Evolutionary conservation across 2,329 filamentous ascomycete genomes (phyloP).

Genomic region (Basipetospora chlamydospora): DNA sequence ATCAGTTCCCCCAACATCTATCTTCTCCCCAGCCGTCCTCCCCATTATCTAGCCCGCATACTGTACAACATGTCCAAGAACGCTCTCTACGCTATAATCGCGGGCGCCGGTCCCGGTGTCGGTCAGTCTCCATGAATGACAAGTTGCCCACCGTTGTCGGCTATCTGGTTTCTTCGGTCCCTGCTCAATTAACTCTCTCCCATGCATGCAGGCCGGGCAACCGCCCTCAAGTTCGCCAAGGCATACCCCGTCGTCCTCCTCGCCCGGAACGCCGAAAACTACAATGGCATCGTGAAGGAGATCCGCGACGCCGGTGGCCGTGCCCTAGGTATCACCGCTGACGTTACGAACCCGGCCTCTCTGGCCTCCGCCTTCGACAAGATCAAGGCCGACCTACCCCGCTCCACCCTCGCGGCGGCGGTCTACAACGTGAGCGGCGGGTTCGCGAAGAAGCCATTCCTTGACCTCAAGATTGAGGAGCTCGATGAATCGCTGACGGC

Average conservation of each 20-base stretch:
- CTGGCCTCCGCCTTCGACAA: conserved; percentile 45
- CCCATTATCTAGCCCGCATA: too few species aligned
- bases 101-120: conserved; percentile 59
- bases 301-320: conserved; percentile 54
- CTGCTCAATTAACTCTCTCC: background rate
- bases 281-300: conserved; percentile 49
- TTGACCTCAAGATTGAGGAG: conserved; percentile 38
- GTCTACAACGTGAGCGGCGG: conserved; percentile 53
- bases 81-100: conserved; percentile 48
- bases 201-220: conserved; percentile 23
- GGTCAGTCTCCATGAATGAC: conserved; percentile 14
- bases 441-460: conserved; percentile 39
- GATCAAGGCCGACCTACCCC: conserved; percentile 44
- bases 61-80: conserved; percentile 21
- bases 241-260: conserved; percentile 61
- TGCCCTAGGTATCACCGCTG: conserved; percentile 53
- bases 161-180: too few species aligned
- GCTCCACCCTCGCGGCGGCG: conserved; percentile 44
- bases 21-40: too few species aligned
- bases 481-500: conserved; percentile 29
- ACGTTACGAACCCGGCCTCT: conserved; percentile 23
- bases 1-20: too few species aligned
- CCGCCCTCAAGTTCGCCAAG: conserved; percentile 44
- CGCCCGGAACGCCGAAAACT: conserved; percentile 53
- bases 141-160: background rate